Evolutionary conservation across 2,329 filamentous ascomycete genomes (phyloP).

Genomic region (Aspergillus intermedius): DNA sequence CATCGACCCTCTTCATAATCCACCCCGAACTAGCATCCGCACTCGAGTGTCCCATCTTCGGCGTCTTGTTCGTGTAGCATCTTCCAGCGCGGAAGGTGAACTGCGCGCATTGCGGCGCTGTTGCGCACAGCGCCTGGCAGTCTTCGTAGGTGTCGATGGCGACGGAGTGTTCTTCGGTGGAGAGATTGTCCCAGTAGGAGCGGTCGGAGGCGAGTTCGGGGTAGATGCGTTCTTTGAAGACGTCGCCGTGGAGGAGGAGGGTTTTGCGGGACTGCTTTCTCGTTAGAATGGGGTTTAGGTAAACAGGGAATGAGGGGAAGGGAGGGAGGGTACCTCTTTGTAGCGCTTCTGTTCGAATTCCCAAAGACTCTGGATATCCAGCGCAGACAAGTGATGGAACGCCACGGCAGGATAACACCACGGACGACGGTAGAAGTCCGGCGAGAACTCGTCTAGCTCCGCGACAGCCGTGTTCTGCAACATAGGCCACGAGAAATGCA

Average conservation of each 20-base stretch:
- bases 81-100: constrained; percentile 23
- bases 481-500: constrained; percentile 45
- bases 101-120: constrained; percentile 22
- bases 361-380: constrained; percentile 39
- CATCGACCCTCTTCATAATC: constrained; percentile 23
- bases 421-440: constrained; percentile 33
- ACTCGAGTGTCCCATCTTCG: constrained; percentile 23
- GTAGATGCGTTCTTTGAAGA: constrained; percentile 33
- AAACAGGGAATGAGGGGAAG: neutral
- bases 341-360: constrained; percentile 48
- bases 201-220: constrained; percentile 24
- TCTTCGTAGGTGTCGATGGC: constrained; percentile 22
- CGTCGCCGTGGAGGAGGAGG: constrained; percentile 29
- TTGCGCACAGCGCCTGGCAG: constrained; percentile 24
- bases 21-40: constrained; percentile 25
- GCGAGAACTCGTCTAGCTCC: constrained; percentile 39
- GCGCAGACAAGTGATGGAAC: constrained; percentile 44
- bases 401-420: constrained; percentile 48
- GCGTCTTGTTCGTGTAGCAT: constrained; percentile 26
- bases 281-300: constrained; percentile 7
- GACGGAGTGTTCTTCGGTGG: constrained; percentile 22
- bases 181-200: constrained; percentile 31
- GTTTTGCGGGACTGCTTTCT: constrained; percentile 12
- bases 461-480: constrained; percentile 39
- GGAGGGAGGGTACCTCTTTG: constrained; percentile 48